phyloP scores from a whole-genome alignment of 2,329 filamentous ascomycete genomes.

The Fusarium duplospermum region DNA sequence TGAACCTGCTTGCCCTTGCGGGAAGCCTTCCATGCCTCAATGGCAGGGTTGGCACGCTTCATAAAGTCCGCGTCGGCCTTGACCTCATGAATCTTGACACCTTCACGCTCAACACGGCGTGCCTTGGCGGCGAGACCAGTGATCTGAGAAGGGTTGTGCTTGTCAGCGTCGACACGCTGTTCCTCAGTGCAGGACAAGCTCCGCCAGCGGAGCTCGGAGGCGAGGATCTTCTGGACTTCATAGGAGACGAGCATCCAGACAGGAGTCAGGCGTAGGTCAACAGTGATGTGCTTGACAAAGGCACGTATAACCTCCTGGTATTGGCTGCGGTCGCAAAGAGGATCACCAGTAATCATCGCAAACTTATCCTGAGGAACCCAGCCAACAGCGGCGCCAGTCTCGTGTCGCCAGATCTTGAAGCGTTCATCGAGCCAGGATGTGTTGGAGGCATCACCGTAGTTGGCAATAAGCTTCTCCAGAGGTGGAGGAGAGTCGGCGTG shows the following conservation, averaged over 20 bases:
- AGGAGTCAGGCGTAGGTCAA: slow-evolving; percentile 77
- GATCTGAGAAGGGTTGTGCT: slow-evolving; percentile 61
- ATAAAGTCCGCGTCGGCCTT: slow-evolving; percentile 77
- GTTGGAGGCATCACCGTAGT: slow-evolving; percentile 94
- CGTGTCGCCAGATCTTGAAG: slow-evolving; percentile 88
- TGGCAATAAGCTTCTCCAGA: slow-evolving; percentile 89
- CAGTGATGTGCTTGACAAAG: slow-evolving; percentile 80
- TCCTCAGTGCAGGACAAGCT: slow-evolving; percentile 90
- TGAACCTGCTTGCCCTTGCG: slow-evolving; percentile 90
- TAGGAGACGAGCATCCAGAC: slow-evolving; percentile 90
- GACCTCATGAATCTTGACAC: slow-evolving; percentile 82
- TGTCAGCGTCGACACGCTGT: slow-evolving; percentile 84
- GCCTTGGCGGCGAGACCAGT: slow-evolving; percentile 76
- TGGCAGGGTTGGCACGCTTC: slow-evolving; percentile 75
- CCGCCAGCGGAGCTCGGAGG: slow-evolving; percentile 84
- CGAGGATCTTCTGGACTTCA: slow-evolving; percentile 83
- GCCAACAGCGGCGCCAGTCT: slow-evolving; percentile 85
- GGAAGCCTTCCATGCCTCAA: slow-evolving; percentile 81
- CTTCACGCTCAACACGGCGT: slow-evolving; percentile 83
- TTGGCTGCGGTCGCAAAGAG: slow-evolving; percentile 83
- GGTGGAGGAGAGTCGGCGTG: slow-evolving; percentile 72
- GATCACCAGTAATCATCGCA: slow-evolving; percentile 87
- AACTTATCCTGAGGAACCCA: slow-evolving; percentile 83
- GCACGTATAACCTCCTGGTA: slow-evolving; percentile 78
- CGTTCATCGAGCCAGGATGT: slow-evolving; percentile 93